These are phyloP conservation scores for Cladosporium sp. DNA, from an alignment of 2,329 filamentous ascomycete genomes.

Conservation along the genomic window DNA sequence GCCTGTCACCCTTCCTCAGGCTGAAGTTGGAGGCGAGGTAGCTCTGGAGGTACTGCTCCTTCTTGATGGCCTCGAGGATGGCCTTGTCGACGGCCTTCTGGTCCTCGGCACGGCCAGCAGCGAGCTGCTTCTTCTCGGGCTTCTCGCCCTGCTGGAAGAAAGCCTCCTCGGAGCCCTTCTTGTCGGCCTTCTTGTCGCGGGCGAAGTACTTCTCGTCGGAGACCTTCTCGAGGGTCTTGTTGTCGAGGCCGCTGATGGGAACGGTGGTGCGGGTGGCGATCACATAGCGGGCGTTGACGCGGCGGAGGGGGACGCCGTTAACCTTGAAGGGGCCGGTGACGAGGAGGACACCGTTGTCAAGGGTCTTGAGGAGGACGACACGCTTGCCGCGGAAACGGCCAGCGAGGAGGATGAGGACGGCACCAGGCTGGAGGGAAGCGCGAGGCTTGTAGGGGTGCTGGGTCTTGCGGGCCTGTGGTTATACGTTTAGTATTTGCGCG, in stretches of 20 bases:
- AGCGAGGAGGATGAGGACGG: constrained; percentile 97
- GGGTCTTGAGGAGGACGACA: constrained; percentile 96
- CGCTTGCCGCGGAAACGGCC: constrained; percentile 99
- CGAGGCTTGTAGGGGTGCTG: constrained; percentile 83
- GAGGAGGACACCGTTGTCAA: constrained; percentile 95
- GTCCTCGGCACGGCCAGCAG: constrained; percentile 87
- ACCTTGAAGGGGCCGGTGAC: constrained; percentile 99
- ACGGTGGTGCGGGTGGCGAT: constrained; percentile 86
- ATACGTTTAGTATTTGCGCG: constrained; percentile 6
- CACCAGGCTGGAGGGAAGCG: constrained; percentile 85
- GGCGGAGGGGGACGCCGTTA: constrained; percentile 96
- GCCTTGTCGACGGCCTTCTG: constrained; percentile 99
- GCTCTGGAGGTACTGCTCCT: constrained; percentile 87
- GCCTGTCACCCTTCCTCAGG: constrained; percentile 98
- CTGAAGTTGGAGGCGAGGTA: constrained; percentile 97
- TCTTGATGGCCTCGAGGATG: constrained; percentile 93
- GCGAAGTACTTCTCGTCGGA: constrained; percentile 85
- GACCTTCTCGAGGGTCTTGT: constrained; percentile 70
- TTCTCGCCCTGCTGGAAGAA: constrained; percentile 99
- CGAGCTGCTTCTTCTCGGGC: constrained; percentile 96
- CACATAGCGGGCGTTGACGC: constrained; percentile 88
- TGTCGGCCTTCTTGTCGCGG: constrained; percentile 90
- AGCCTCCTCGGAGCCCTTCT: constrained; percentile 85
- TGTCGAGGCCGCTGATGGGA: constrained; percentile 79
- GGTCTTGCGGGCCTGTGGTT: constrained; percentile 82